Evolutionary conservation across 768 basidiomycete species (phyloP), one percentile per base, ranked within the genome.

Genomic region (Boletales sp.): DNA sequence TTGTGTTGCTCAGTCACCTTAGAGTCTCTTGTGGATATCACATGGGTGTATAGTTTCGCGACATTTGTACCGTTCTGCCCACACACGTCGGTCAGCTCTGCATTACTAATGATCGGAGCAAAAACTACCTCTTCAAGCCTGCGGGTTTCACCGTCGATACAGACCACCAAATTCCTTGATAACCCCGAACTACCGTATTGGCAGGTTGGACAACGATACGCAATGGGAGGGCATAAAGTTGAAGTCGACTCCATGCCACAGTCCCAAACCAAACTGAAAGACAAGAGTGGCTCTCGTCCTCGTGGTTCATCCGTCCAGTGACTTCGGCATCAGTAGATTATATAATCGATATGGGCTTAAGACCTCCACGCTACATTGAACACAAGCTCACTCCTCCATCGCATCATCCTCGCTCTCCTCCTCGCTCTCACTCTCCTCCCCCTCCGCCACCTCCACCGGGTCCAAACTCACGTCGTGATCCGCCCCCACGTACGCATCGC

Each of bases 391-490:
- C 66, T 79, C 78, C 57, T 80, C 70, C 79, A 81, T 81, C 51
- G 61, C 61, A 43, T 82, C 84, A 35, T 84, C 84, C 21, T 72
- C 84, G 47, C 81, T 82, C 40, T 84, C 84, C 41, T 83, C 57
- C 9, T 52, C 84, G 18, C 83, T 84, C 47, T 89, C 87, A 53
- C 85, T 88, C 15, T 90, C 89, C 66, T 92, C 91, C 4, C 93
- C 94, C 65, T 95, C 90, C 0, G 86, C 91, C 46, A 97, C 92
- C 21, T 89, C 85, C 53, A 97, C 80, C 8, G 83, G 74, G 34
- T 90, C 88, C 41, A 97, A 64, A 40, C 81, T 78, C 64, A 97
- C 85, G 62, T 94, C 93, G 60, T 97, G 93, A 62, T 97, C 95
- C 32, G 91, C 92, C 8, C 91, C 92, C 19, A 87, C 74, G 64